Conservation (phyloP, 257 asterid genomes). For the Jaltomata sinuosa region DNA sequence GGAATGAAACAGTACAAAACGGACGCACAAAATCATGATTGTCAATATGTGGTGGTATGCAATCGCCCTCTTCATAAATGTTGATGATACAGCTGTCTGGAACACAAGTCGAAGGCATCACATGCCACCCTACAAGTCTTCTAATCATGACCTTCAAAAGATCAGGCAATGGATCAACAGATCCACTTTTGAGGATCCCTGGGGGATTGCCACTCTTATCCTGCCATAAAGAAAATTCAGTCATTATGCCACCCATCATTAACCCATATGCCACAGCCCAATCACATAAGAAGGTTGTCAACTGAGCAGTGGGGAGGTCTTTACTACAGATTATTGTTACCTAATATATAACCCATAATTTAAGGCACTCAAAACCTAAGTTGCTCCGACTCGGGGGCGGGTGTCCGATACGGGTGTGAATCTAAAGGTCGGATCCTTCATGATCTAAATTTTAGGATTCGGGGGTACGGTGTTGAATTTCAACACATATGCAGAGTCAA, state of each 20-base stretch:
- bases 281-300: not conserved
- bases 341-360: not conserved
- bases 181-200: slow-evolving; percentile 24
- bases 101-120: slow-evolving; percentile 31
- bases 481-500: no score
- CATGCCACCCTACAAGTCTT: slow-evolving; percentile 38
- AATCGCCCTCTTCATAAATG: slow-evolving; percentile 34
- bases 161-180: slow-evolving; percentile 32
- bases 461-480: no score
- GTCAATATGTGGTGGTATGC: slow-evolving; percentile 45
- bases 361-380: not conserved
- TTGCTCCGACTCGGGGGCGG: no score
- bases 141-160: slow-evolving; percentile 34
- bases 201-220: slow-evolving; percentile 35
- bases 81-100: slow-evolving; percentile 44
- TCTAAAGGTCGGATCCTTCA: no score
- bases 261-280: not conserved
- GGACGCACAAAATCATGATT: slow-evolving; percentile 40
- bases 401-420: no score
- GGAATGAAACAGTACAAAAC: slow-evolving; percentile 36
- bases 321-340: not conserved
- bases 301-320: not conserved
- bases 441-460: no score
- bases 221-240: slow-evolving; percentile 11
- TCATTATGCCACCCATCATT: not conserved